A percentile compares a stretch with the other conserved stretches of the same genome.
Evolutionary conservation across 2,329 filamentous ascomycete genomes (phyloP).

Genomic region (Colletotrichum karsti): DNA sequence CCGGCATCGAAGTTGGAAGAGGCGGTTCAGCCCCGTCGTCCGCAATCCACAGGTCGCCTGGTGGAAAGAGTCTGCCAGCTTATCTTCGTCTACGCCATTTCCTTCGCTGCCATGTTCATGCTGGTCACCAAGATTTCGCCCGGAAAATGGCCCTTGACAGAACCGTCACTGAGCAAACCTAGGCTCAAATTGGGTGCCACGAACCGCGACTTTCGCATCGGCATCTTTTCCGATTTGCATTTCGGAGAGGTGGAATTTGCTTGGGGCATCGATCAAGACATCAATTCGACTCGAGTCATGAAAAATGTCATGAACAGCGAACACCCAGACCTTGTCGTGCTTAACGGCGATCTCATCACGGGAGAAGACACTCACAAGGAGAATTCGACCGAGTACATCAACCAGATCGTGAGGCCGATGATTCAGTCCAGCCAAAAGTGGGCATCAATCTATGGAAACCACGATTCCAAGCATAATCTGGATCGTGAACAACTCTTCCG

Average conservation of each 20-base stretch:
- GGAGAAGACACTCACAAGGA: constrained; percentile 61
- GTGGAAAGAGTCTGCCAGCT: constrained; percentile 23
- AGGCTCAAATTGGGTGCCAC: background rate
- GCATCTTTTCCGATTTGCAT: constrained; percentile 65
- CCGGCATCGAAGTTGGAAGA: constrained; percentile 12
- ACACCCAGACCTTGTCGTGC: constrained; percentile 59
- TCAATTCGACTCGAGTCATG: constrained; percentile 55
- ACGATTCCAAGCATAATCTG: constrained; percentile 61
- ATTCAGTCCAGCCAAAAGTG: constrained; percentile 55
- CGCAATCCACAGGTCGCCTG: constrained; percentile 14
- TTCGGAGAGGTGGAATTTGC: constrained; percentile 56
- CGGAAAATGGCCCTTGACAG: constrained; percentile 23
- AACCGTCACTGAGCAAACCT: constrained; percentile 26
- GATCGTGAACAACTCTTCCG: constrained; percentile 49
- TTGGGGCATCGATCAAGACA: constrained; percentile 52
- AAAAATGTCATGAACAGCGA: constrained; percentile 56
- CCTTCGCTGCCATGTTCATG: constrained; percentile 27
- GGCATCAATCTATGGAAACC: constrained; percentile 70
- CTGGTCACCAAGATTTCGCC: constrained; percentile 29
- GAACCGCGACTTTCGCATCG: constrained; percentile 29
- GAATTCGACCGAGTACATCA: constrained; percentile 59
- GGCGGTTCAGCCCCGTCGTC: constrained; percentile 11
- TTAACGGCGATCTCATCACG: constrained; percentile 72
- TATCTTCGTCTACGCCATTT: constrained; percentile 25
- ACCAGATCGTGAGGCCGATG: constrained; percentile 57